Conservation (phyloP, 441 rosid species). For the Lepidium campestre region DNA sequence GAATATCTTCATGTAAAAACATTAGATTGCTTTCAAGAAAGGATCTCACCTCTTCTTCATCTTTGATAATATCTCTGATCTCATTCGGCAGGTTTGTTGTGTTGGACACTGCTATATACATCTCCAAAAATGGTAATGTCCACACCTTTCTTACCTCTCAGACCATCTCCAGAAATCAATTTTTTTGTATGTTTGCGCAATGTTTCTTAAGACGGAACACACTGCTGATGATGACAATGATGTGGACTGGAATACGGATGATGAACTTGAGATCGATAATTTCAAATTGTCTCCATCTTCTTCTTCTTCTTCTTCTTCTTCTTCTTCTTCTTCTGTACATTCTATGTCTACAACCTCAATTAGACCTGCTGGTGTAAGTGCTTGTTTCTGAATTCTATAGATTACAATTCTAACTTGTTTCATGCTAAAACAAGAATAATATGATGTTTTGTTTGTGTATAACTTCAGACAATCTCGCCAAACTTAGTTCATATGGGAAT, state of each 20-base stretch:
- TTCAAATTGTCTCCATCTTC: constrained; percentile 28
- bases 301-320: constrained; percentile 26
- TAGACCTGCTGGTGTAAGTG: constrained; percentile 20
- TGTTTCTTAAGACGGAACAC: constrained; percentile 34
- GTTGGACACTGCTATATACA: neutral
- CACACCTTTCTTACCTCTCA: neutral
- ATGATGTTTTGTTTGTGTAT: neutral
- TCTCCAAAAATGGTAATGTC: neutral
- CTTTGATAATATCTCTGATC: neutral
- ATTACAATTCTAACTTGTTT: constrained; percentile 29
- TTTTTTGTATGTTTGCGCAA: neutral
- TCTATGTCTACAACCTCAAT: too few species aligned
- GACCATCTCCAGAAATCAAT: too few species aligned
- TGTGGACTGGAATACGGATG: constrained; percentile 60
- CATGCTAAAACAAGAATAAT: neutral
- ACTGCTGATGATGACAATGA: constrained; percentile 33
- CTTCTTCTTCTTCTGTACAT: constrained; percentile 23
- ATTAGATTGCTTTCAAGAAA: neutral
- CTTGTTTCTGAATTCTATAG: constrained; percentile 10
- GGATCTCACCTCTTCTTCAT: neutral
- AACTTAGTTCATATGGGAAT: too few species aligned
- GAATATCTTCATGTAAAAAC: too few species aligned
- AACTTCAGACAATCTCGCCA: too few species aligned
- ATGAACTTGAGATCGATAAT: constrained; percentile 56
- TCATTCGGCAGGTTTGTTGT: neutral